Evolutionary conservation across 2,329 filamentous ascomycete species (phyloP).

Genomic region (Paracorniculantispora psalliotae): DNA sequence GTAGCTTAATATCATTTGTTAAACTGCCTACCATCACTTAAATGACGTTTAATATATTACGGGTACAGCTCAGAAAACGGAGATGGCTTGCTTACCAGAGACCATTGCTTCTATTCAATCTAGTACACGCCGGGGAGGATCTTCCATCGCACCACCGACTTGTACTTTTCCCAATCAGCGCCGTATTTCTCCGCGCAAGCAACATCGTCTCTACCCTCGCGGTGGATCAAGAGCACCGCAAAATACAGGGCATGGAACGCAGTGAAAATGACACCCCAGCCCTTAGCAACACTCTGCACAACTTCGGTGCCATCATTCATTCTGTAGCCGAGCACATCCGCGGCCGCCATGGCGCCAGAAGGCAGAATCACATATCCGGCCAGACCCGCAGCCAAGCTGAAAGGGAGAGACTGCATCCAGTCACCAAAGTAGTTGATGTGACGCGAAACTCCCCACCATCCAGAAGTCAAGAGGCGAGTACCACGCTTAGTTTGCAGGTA

Average conservation of each 20-base stretch:
- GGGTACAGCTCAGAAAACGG: neutral
- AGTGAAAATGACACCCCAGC: conserved; percentile 79
- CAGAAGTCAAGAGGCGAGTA: conserved; percentile 70
- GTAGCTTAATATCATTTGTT: too few relatives aligned
- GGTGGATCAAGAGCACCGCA: conserved; percentile 73
- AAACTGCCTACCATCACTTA: too few relatives aligned
- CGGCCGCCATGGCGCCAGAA: conserved; percentile 32
- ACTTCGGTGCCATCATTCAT: conserved; percentile 56
- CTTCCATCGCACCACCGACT: conserved; percentile 67
- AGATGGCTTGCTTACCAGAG: neutral
- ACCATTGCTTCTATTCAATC: conserved; percentile 11
- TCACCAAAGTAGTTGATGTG: conserved; percentile 95
- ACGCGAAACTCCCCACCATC: conserved; percentile 86
- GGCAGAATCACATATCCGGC: conserved; percentile 70
- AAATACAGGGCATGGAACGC: conserved; percentile 94
- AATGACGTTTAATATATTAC: neutral
- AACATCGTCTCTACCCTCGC: conserved; percentile 77
- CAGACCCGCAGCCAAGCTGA: conserved; percentile 75
- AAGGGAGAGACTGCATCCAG: conserved; percentile 86
- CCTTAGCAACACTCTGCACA: conserved; percentile 64
- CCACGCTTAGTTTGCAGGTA: conserved; percentile 80
- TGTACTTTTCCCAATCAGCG: conserved; percentile 82
- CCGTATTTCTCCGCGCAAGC: conserved; percentile 87
- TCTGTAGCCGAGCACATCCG: conserved; percentile 44
- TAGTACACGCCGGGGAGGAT: conserved; percentile 81